phyloP scores from a whole-genome alignment of 768 basidiomycete species.

The Rhizopogon vulgaris region DNA sequence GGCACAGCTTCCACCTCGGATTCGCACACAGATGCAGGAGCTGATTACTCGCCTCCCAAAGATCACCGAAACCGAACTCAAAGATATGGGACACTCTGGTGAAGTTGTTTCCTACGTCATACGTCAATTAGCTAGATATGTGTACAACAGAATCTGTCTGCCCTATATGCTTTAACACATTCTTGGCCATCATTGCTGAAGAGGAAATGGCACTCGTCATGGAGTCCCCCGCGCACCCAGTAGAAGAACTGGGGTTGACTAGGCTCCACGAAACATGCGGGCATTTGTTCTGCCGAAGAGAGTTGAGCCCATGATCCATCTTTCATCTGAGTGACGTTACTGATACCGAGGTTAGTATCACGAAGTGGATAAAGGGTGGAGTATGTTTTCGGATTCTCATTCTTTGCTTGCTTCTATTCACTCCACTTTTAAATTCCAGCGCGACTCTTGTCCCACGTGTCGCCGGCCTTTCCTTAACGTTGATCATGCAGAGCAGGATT shows the following conservation, averaged over 20 bases:
- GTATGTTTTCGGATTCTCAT: constrained; percentile 30
- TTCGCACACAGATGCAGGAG: constrained; percentile 27
- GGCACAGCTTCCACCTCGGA: constrained; percentile 5
- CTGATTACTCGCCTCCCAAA: constrained; percentile 42
- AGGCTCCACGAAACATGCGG: constrained; percentile 48
- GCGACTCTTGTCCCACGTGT: constrained; percentile 63
- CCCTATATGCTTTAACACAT: constrained; percentile 69
- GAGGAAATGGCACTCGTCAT: constrained; percentile 69
- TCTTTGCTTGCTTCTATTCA: neutral
- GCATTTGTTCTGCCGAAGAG: constrained; percentile 77
- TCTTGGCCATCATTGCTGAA: constrained; percentile 63
- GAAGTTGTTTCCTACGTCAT: neutral
- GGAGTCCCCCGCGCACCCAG: constrained; percentile 72
- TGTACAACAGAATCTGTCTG: constrained; percentile 58
- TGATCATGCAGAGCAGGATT: constrained; percentile 1
- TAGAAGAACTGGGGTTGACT: constrained; percentile 68
- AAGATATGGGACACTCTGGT: constrained; percentile 44
- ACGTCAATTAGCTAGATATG: neutral
- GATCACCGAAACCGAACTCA: constrained; percentile 45
- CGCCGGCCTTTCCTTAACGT: constrained; percentile 39
- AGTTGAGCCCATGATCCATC: constrained; percentile 42
- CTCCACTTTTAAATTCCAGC: constrained; percentile 26
- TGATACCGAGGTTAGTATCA: constrained; percentile 41
- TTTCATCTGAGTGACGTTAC: constrained; percentile 7
- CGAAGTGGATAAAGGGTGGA: constrained; percentile 54